phyloP scores from a whole-genome alignment of 2,329 filamentous ascomycete genomes.

The Ilyonectria sp. region DNA sequence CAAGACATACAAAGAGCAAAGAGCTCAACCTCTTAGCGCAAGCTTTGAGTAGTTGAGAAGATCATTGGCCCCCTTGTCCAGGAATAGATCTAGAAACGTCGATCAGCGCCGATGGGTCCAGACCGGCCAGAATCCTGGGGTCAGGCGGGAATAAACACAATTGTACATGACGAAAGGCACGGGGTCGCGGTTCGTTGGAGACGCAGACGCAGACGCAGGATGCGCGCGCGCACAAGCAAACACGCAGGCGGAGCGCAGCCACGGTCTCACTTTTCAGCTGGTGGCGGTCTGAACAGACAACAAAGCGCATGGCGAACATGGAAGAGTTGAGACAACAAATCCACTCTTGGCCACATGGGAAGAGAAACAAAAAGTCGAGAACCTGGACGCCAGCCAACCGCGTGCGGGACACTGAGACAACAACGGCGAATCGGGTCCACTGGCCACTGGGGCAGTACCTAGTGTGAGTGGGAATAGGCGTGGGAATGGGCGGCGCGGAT shows the following conservation, averaged over 20 bases:
- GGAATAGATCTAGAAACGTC: constrained; percentile 24
- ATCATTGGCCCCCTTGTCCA: constrained; percentile 12
- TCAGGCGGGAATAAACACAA: constrained; percentile 25
- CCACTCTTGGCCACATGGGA: constrained; percentile 19
- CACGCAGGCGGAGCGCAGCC: constrained; percentile 9
- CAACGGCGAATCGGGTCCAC: constrained; percentile 15
- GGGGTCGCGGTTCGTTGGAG: constrained; percentile 28
- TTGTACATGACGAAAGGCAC: constrained; percentile 23
- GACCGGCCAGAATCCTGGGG: constrained; percentile 14
- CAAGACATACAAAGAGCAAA: constrained; percentile 10
- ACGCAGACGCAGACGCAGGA: constrained; percentile 12
- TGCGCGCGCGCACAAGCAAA: constrained; percentile 3
- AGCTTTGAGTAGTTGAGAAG: constrained; percentile 1
- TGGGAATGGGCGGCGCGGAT: not conserved
- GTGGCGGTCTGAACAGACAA: not conserved
- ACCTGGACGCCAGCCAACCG: constrained; percentile 17
- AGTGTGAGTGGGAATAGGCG: not conserved
- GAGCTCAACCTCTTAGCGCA: not conserved
- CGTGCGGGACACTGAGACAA: constrained; percentile 25
- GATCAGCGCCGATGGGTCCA: constrained; percentile 15
- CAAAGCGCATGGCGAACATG: constrained; percentile 9
- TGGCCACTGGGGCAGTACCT: constrained; percentile 13
- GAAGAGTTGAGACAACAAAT: constrained; percentile 13
- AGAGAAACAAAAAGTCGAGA: constrained; percentile 18
- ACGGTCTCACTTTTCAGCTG: not conserved